Conservation (phyloP, 148 eudicot genomes). For the Rheum nobile region DNA sequence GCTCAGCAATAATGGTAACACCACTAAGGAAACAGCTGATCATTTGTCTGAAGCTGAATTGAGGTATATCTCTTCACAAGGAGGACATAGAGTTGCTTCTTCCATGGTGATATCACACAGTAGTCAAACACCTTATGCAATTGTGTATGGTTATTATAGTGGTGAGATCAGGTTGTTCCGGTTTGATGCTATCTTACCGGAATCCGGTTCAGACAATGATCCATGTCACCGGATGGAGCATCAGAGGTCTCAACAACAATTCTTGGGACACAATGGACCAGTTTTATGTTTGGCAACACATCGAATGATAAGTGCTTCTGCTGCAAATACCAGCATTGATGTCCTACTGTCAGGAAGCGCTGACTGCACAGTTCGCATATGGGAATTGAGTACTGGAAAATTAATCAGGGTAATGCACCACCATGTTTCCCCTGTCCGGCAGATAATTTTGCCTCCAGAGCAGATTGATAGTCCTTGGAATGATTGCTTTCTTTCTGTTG, state of each 20-base stretch:
- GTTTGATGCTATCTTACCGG: conserved; percentile 31
- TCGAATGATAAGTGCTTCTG: conserved; percentile 30
- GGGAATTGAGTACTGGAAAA: conserved; percentile 76
- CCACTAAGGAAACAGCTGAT: conserved; percentile 13
- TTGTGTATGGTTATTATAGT: conserved; percentile 73
- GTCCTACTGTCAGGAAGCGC: conserved; percentile 78
- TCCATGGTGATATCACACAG: conserved; percentile 82
- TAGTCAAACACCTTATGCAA: conserved; percentile 48
- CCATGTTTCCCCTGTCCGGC: conserved; percentile 88
- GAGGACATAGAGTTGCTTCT: conserved; percentile 45
- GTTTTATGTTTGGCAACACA: conserved; percentile 90
- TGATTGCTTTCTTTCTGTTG: conserved; percentile 87
- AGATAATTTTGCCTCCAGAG: conserved; percentile 67
- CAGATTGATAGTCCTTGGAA: conserved; percentile 72
- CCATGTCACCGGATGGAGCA: conserved; percentile 21
- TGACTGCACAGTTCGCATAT: conserved; percentile 82
- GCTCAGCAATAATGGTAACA: background rate
- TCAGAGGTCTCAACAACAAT: conserved; percentile 34
- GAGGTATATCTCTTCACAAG: conserved; percentile 19
- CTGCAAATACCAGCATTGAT: conserved; percentile 25
- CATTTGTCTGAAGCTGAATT: conserved; percentile 18
- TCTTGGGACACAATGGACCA: conserved; percentile 70
- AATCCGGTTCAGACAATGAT: conserved; percentile 20
- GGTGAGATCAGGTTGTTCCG: conserved; percentile 76
- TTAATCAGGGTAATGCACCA: conserved; percentile 73